A percentile compares a stretch with the other conserved stretches of the same genome.
These are phyloP conservation scores for Globisporangium acanthophoron DNA, from an alignment of 352 stramenopile species.

Conservation along the genomic window DNA sequence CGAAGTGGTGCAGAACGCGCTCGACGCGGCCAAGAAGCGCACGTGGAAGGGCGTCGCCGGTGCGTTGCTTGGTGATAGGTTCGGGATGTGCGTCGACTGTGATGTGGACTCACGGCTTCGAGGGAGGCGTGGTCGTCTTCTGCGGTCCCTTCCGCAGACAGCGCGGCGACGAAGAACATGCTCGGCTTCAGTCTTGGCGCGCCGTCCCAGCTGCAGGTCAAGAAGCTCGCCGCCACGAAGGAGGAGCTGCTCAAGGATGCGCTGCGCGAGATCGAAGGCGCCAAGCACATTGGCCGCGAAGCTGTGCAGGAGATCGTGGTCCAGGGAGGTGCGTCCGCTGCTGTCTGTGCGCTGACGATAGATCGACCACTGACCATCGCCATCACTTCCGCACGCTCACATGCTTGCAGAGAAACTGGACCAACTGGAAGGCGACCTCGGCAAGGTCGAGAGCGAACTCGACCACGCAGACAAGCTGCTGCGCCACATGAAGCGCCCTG, in stretches of 20 bases:
- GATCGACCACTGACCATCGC: too few species aligned
- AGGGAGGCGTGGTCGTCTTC: neutral
- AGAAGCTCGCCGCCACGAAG: constrained; percentile 54
- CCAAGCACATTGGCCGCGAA: constrained; percentile 60
- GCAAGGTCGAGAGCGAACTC: constrained; percentile 51
- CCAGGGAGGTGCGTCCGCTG: constrained; percentile 37
- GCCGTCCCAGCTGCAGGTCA: constrained; percentile 61
- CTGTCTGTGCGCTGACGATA: neutral
- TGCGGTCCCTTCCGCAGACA: constrained; percentile 11
- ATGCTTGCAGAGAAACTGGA: constrained; percentile 56
- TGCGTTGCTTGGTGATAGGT: neutral
- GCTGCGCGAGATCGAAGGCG: constrained; percentile 64
- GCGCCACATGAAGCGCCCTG: constrained; percentile 55
- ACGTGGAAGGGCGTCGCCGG: constrained; percentile 16
- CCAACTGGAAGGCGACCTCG: constrained; percentile 53
- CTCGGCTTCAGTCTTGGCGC: constrained; percentile 42
- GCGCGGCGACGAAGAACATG: constrained; percentile 34
- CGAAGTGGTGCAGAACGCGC: constrained; percentile 68
- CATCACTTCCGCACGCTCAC: neutral
- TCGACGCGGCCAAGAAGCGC: constrained; percentile 49
- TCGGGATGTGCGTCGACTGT: neutral
- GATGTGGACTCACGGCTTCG: neutral
- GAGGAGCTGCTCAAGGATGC: constrained; percentile 65
- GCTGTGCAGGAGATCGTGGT: constrained; percentile 69
- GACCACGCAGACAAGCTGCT: constrained; percentile 75